phyloP scores from a whole-genome alignment of 148 eudicot species.

The Polygonum maritimum region DNA sequence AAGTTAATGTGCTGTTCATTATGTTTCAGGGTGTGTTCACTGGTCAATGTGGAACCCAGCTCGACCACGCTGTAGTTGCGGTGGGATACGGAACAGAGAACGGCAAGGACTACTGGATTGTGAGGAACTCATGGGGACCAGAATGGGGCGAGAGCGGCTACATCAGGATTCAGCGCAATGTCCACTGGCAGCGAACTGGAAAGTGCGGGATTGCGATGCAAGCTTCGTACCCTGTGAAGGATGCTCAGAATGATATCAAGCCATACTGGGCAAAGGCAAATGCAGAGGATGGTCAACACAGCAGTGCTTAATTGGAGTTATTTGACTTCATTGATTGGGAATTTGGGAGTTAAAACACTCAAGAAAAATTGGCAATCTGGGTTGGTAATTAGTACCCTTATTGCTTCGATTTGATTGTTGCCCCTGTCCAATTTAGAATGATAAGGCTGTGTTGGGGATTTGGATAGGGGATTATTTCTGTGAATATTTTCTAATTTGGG shows the following conservation, averaged over 20 bases:
- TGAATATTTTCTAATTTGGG: constrained; percentile 1
- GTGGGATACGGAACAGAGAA: constrained; percentile 78
- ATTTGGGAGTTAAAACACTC: not conserved
- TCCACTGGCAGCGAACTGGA: constrained; percentile 27
- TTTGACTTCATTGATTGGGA: not conserved
- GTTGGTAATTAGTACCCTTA: not conserved
- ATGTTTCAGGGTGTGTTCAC: constrained; percentile 60
- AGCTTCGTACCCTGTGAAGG: constrained; percentile 81
- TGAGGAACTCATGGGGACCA: constrained; percentile 88
- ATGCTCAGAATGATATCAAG: constrained; percentile 16
- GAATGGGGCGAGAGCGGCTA: constrained; percentile 87
- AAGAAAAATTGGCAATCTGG: not conserved
- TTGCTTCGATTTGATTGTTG: constrained; percentile 8
- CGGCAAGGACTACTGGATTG: constrained; percentile 74
- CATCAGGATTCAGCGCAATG: constrained; percentile 58
- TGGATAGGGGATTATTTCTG: not conserved
- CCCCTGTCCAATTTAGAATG: not conserved
- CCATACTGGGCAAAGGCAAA: constrained; percentile 15
- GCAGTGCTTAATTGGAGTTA: constrained; percentile 24
- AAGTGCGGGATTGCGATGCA: constrained; percentile 80
- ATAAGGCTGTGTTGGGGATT: not conserved
- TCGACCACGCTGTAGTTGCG: constrained; percentile 84
- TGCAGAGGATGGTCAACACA: constrained; percentile 14
- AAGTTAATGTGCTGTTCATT: not conserved
- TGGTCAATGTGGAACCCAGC: constrained; percentile 57